Evolutionary conservation across 306 rosid genomes (phyloP), one percentile per base, ranked within the genome.

Genomic region (Nissolia schottii): DNA sequence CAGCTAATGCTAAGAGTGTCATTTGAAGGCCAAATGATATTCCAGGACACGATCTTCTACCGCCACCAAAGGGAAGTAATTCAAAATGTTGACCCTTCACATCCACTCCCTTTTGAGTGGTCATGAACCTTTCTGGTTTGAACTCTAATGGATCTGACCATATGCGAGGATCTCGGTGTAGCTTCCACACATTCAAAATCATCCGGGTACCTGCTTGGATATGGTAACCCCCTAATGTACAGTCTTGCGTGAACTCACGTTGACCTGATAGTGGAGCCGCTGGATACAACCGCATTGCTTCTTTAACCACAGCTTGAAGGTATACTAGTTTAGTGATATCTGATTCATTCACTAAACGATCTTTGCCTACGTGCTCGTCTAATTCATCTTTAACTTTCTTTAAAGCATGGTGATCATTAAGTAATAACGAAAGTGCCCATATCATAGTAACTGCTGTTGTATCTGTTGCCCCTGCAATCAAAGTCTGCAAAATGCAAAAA

Each of bases 31-130:
- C 85, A 27, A 82, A 67, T 1, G 60, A 32, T 0, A 75, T 40
- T 6, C 88, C 91, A 7, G 96, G 91, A 20, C 92, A 87, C 0
- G 46, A 6, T 67, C 96, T 85, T 77, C 96, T 77, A 6, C 96
- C 96, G 5, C 79, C 27, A 0, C 91, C 91, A 60, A 90, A 85
- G 0, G 93, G 96, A 16, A 84, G 64, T 0, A 87, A 63, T 71
- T 82, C 87, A 22, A 77, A 85, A 49, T 80, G 69, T 5, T 74
- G 71, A 14, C 93, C 91, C 51, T 57, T 82, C 0, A 83, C 83
- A 61, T 90, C 89, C 6, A 84, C 38, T 18, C 37, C 55, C 28
- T 78, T 84, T 20, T 90, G 86, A 5, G 75, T 74, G 7, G 56
- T 84, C 2, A 90, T 46, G 51, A 87, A 87, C 38, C 91, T 84